phyloP scores from a whole-genome alignment of 2,329 filamentous ascomycete genomes.

The Penicillium digitatum region DNA sequence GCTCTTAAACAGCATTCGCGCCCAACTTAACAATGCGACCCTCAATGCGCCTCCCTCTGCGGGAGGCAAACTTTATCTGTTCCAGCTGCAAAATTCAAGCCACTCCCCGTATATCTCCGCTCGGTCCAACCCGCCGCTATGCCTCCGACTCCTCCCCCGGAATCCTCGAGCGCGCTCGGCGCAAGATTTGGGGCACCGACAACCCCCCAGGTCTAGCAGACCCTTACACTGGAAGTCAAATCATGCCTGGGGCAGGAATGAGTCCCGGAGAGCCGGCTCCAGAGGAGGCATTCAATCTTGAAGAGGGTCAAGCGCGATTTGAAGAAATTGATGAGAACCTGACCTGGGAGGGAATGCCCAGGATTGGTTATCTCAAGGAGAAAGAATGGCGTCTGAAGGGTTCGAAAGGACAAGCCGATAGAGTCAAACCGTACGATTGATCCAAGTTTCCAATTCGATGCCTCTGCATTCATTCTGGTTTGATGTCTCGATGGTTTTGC shows the following conservation, averaged over 20 bases:
- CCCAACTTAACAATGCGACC: conserved; percentile 36
- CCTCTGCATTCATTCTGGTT: not conserved
- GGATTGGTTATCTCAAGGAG: conserved; percentile 49
- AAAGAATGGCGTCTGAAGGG: conserved; percentile 37
- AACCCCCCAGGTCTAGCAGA: conserved; percentile 48
- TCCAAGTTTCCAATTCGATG: not conserved
- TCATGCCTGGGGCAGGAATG: not conserved
- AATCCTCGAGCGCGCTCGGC: conserved; percentile 46
- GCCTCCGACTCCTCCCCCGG: conserved; percentile 33
- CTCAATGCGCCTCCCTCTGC: conserved; percentile 36
- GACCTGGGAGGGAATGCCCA: conserved; percentile 52
- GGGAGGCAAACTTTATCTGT: conserved; percentile 41
- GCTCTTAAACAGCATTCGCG: not conserved
- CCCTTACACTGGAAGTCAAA: conserved; percentile 44
- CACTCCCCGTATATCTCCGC: conserved; percentile 28
- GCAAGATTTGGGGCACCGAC: conserved; percentile 50
- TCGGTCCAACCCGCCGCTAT: conserved; percentile 36
- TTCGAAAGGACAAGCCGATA: conserved; percentile 35
- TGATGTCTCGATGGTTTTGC: not conserved
- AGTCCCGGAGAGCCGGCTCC: not conserved
- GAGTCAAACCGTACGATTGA: conserved; percentile 41
- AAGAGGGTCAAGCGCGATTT: not conserved
- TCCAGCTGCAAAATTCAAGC: conserved; percentile 40
- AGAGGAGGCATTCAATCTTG: conserved; percentile 1
- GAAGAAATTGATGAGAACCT: conserved; percentile 10